Evolutionary conservation across 2,329 filamentous ascomycete species (phyloP).

Genomic region (Ascochyta koolunga): DNA sequence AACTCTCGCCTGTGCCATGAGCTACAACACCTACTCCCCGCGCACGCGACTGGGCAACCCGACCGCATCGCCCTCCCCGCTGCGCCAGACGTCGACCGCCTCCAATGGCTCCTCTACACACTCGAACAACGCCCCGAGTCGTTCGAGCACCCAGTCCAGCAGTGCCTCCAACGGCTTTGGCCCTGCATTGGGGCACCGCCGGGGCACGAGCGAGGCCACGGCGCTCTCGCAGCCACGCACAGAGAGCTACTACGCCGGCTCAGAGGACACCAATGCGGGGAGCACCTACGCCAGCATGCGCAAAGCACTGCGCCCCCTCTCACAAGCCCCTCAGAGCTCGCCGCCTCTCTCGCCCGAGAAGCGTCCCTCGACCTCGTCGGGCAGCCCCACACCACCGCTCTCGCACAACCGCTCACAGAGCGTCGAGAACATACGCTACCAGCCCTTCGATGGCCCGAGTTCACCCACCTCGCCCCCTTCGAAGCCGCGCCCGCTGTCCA

Average conservation of each 20-base stretch:
- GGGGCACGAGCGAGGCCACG: constrained; percentile 76
- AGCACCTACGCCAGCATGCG: constrained; percentile 74
- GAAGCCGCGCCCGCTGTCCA: constrained; percentile 53
- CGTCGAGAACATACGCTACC: constrained; percentile 47
- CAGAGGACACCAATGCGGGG: constrained; percentile 58
- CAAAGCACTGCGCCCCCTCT: constrained; percentile 70
- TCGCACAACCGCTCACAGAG: constrained; percentile 44
- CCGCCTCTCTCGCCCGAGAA: constrained; percentile 35
- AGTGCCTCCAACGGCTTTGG: constrained; percentile 67
- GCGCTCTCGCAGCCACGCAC: constrained; percentile 59
- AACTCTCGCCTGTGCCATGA: constrained; percentile 38
- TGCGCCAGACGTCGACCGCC: constrained; percentile 71
- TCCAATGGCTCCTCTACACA: constrained; percentile 74
- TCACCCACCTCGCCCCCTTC: constrained; percentile 48
- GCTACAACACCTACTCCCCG: constrained; percentile 42
- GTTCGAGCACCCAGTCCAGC: constrained; percentile 74
- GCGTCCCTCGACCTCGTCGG: constrained; percentile 18
- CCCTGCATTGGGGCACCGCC: constrained; percentile 64
- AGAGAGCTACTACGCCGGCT: constrained; percentile 52
- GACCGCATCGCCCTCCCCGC: constrained; percentile 51
- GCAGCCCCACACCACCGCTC: constrained; percentile 28
- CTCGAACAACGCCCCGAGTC: constrained; percentile 65
- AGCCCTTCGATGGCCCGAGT: constrained; percentile 54
- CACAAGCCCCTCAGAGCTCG: constrained; percentile 41
- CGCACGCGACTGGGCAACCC: constrained; percentile 50